Conservation (phyloP, 2,329 filamentous ascomycete species). For the Talaromyces sp. region DNA sequence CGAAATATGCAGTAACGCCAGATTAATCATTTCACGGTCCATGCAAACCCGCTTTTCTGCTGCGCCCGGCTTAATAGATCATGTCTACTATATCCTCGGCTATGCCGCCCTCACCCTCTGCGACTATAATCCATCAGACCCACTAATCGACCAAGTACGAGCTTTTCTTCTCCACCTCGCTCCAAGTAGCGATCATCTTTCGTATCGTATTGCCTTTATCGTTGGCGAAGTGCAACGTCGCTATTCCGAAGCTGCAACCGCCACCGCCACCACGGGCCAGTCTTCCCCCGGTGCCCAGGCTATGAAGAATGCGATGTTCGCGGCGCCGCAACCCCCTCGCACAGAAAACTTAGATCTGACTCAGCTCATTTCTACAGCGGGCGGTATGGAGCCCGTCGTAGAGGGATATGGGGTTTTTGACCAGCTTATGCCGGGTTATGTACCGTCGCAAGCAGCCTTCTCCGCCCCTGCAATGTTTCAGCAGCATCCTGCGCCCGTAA, state of each 20-base stretch:
- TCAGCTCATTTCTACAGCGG: constrained; percentile 21
- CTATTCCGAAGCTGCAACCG: constrained; percentile 25
- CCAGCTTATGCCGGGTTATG: constrained; percentile 28
- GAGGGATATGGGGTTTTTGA: constrained; percentile 29
- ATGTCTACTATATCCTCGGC: constrained; percentile 37
- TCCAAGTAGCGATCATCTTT: constrained; percentile 36
- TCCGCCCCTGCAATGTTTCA: constrained; percentile 22
- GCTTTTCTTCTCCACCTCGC: constrained; percentile 36
- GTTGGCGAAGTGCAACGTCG: constrained; percentile 35
- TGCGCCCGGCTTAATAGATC: constrained; percentile 37
- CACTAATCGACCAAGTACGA: constrained; percentile 37
- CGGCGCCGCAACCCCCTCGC: constrained; percentile 12
- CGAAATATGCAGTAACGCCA: constrained; percentile 33
- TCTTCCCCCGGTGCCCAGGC: constrained; percentile 22
- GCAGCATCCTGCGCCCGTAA: constrained; percentile 17
- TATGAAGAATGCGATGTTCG: constrained; percentile 16
- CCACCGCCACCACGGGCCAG: constrained; percentile 10
- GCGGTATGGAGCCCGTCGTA: constrained; percentile 27
- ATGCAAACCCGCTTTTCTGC: constrained; percentile 32
- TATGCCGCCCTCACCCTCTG: constrained; percentile 41
- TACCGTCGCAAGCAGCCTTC: constrained; percentile 17
- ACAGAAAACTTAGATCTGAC: constrained; percentile 27
- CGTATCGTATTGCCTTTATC: constrained; percentile 36
- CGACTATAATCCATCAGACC: constrained; percentile 36
- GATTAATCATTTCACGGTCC: constrained; percentile 34